phyloP scores from a whole-genome alignment of 148 eudicot genomes.

The Chenopodium album region DNA sequence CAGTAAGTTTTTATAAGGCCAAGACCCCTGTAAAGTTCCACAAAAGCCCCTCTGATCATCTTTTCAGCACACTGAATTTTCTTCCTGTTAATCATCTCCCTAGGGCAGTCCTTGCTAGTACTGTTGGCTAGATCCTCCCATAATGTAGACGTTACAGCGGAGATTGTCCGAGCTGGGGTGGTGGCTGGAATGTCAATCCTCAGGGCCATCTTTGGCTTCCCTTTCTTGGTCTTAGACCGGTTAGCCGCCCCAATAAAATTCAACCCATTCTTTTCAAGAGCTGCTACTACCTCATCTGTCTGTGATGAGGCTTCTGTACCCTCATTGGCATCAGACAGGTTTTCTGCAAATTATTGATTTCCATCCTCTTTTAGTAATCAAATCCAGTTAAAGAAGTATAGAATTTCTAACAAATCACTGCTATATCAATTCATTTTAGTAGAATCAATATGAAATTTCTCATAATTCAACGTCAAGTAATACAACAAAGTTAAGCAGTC shows the following conservation, averaged over 20 bases:
- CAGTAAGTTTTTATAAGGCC: conserved; percentile 85
- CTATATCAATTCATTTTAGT: background rate
- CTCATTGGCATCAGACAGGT: conserved; percentile 40
- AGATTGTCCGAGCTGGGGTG: conserved; percentile 56
- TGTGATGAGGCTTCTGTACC: conserved; percentile 42
- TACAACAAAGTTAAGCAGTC: background rate
- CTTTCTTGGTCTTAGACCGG: conserved; percentile 53
- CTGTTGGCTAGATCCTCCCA: conserved; percentile 84
- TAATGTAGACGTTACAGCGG: conserved; percentile 66
- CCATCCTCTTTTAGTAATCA: conserved; percentile 11
- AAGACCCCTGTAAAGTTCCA: conserved; percentile 89
- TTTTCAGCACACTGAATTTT: conserved; percentile 90
- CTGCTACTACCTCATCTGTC: conserved; percentile 69
- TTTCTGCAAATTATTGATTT: conserved; percentile 42
- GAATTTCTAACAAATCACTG: too few species aligned
- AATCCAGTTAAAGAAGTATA: background rate
- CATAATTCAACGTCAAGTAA: background rate
- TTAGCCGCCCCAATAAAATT: conserved; percentile 48
- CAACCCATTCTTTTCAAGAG: conserved; percentile 73
- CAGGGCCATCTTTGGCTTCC: conserved; percentile 66
- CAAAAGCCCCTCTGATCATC: conserved; percentile 89
- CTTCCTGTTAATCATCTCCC: conserved; percentile 65
- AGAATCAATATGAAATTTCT: background rate
- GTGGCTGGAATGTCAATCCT: conserved; percentile 78
- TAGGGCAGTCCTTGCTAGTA: conserved; percentile 56